Base-by-base conservation (phyloP, 305 asterid species). In the Rubia peregrina region DNA sequence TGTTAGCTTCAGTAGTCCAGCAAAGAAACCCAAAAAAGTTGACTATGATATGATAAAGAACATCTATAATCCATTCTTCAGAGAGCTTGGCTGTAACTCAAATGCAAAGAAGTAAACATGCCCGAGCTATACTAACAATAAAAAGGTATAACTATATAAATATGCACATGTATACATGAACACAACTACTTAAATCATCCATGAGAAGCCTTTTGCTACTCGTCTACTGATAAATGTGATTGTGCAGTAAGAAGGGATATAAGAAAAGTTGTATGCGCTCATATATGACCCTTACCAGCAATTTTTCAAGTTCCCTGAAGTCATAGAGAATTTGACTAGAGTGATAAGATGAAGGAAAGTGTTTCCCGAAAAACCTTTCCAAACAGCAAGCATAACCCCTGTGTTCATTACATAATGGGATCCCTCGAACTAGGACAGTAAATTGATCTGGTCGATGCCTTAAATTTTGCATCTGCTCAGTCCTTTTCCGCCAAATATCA, bases 371-470 rank as follows among this genome's bases (percentile, higher is more conserved):
- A 40, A 89, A 93, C 83, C 88, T 87, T 66, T 89, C 87, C 62
- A 93, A 81, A 41, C 86, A 78, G 82, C 98, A 93, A 69, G 90
- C 96, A 44, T 73, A 93, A 72, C 88, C 85, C 61, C 75, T 85
- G 83, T 93, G 98, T 73, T 89, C 96, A 61, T 79, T 75, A 79
- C 98, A 93, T 48, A 86, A 56, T 30, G 97, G 98, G 70, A 90
- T 88, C 83, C 88, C 95, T 82, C 97, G 93, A 75, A 93, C 97
- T 75, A 93, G 82, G 78, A 93, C 95, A 55, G 97, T 88, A 81
- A 90, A 88, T 78, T 93, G 97, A 76, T 89, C 85, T 6, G 98
- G 96, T 75, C 89, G 89, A 69, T 86, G 87, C 88, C 97, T 85
- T 86, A 86, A 6, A 36, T 26, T 74, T 74, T 82, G 85, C 30